Base-by-base conservation (phyloP, 768 basidiomycete species). In the Cystofilobasidium ferigula region DNA sequence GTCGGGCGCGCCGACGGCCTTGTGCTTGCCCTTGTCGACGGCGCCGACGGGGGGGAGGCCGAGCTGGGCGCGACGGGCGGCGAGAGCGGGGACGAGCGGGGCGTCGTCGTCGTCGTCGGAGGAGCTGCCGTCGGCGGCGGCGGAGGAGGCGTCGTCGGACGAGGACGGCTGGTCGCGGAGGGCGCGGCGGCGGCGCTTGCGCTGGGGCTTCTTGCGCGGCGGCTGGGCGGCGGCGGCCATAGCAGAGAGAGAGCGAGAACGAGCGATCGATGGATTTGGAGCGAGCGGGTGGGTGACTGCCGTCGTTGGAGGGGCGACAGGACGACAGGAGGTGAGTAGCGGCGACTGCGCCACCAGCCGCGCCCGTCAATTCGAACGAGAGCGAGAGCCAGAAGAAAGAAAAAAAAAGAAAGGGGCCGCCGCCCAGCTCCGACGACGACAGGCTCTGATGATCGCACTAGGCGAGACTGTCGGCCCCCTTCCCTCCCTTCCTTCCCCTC, bases 1-100 rank as follows among this genome's bases (percentile, higher is more conserved):
- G 14, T 32, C 61, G 10, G 22, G 10, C 24, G 51, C 57, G n/a
- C n/a, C n/a, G n/a, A n/a, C n/a, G n/a, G n/a, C n/a, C 45, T 53
- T 57, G 8, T 47, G 56, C 34, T 68, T 68, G 35, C 67, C 67
- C 43, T 68, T 68, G 34, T 45, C 54, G 22, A 9, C 22, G 14
- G 20, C 14, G 8, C n/a, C 38, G 42, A 47, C 10, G 24, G 26
- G 42, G 38, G 22, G 4, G 24, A 57, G 63, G 22, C 24, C 40
- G 38, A 62, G 61, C 60, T 20, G 22, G 18, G 61, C 61, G 28
- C 26, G 35, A 7, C 45, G 32, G 30, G 67, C 67, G n/a, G 54
- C 53, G 22, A 68, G 57, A 26, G 61, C 61, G 9, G 67, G 67
- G 32, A 62, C 62, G 62, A 68, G 61, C 26, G 62, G 61, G 18